Conservation (phyloP, 768 basidiomycete species). For the Cyclocybe cylindracea region DNA sequence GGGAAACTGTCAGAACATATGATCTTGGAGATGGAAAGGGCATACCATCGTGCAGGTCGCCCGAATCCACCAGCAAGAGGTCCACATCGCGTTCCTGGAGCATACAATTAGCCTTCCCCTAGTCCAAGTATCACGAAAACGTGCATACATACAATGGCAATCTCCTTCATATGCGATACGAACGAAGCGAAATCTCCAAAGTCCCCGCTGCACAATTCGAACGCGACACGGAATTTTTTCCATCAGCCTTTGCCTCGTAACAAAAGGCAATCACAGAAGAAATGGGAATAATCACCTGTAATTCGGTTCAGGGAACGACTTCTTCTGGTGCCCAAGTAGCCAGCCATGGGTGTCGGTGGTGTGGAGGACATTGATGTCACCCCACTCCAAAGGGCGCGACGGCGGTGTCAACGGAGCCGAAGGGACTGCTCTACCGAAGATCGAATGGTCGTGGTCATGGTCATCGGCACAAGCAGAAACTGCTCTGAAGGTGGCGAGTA, state of each 20-base stretch:
- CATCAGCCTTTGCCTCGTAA: too few relatives aligned
- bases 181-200: constrained; percentile 88
- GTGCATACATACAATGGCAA: constrained; percentile 50
- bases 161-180: constrained; percentile 75
- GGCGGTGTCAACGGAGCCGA: constrained; percentile 53
- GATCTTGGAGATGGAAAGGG: neutral
- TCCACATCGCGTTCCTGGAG: constrained; percentile 70
- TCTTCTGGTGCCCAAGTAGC: constrained; percentile 82
- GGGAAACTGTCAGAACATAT: neutral
- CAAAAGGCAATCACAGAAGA: neutral
- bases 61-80: constrained; percentile 79
- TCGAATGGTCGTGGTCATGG: constrained; percentile 30
- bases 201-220: constrained; percentile 28
- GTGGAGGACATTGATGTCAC: constrained; percentile 85
- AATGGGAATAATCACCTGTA: constrained; percentile 37
- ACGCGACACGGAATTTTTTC: too few relatives aligned
- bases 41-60: constrained; percentile 75
- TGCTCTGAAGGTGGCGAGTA: constrained; percentile 10
- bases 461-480: constrained; percentile 26
- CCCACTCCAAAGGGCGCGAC: constrained; percentile 73
- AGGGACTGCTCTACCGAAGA: constrained; percentile 34
- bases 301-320: constrained; percentile 72
- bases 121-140: too few relatives aligned
- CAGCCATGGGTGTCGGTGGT: constrained; percentile 80
- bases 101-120: too few relatives aligned